These are phyloP conservation scores for Penicillium chermesinum DNA, from an alignment of 495 filamentous ascomycete genomes.

Conservation along the genomic window DNA sequence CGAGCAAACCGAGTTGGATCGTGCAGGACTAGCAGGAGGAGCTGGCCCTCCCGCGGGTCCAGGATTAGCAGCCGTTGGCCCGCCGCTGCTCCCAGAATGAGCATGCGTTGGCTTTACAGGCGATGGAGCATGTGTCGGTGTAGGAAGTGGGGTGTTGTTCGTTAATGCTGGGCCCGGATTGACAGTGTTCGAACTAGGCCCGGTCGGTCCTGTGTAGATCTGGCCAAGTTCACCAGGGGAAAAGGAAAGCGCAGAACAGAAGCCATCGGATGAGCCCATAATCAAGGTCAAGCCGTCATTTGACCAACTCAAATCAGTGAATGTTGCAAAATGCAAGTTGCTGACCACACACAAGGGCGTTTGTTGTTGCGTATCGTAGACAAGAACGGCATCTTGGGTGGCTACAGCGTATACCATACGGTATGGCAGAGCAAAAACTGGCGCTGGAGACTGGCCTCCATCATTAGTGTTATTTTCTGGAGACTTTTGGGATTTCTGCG, in stretches of 20 bases:
- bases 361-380: constrained; percentile 97
- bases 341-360: constrained; percentile 89
- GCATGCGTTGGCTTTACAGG: constrained; percentile 50
- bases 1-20: constrained; percentile 85
- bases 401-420: constrained; percentile 96
- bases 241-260: constrained; percentile 90
- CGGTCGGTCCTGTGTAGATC: constrained; percentile 62
- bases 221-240: constrained; percentile 81
- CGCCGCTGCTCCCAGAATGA: constrained; percentile 21
- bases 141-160: constrained; percentile 59
- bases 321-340: constrained; percentile 95
- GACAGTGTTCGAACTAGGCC: constrained; percentile 38
- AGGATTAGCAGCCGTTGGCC: not conserved
- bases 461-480: constrained; percentile 49
- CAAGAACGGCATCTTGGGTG: constrained; percentile 90
- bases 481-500: constrained; percentile 43
- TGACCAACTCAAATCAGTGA: constrained; percentile 95
- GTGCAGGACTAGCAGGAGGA: constrained; percentile 67
- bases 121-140: constrained; percentile 59
- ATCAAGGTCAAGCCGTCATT: constrained; percentile 85
- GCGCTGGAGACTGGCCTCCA: constrained; percentile 46
- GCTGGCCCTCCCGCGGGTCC: constrained; percentile 36
- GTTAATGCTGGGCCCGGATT: constrained; percentile 43
- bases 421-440: constrained; percentile 82
- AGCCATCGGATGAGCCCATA: constrained; percentile 96